These are phyloP conservation scores for Pseudoneurospora amorphoporcata DNA, from an alignment of 495 filamentous ascomycete genomes.

Conservation along the genomic window DNA sequence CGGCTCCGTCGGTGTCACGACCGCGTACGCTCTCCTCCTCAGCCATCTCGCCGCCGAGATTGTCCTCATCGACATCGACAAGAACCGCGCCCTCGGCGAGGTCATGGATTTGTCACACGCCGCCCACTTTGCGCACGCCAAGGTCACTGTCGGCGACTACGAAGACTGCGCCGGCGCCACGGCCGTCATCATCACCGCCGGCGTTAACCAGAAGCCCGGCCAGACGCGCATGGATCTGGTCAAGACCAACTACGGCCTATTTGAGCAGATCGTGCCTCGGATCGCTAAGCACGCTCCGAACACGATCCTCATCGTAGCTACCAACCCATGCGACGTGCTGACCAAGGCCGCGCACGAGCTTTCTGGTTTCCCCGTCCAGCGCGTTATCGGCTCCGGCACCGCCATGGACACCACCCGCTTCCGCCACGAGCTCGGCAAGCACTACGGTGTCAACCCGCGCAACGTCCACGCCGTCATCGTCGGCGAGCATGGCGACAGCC, in stretches of 20 bases:
- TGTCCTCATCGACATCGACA: conserved; percentile 32
- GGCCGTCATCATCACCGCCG: conserved; percentile 41
- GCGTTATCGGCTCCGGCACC: conserved; percentile 25
- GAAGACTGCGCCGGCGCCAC: conserved; percentile 38
- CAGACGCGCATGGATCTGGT: conserved; percentile 22
- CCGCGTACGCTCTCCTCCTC: conserved; percentile 44
- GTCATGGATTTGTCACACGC: conserved; percentile 29
- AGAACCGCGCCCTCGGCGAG: conserved; percentile 24
- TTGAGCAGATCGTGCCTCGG: conserved; percentile 16
- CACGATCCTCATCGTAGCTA: conserved; percentile 23
- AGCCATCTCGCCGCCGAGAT: conserved; percentile 41
- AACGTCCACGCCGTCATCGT: conserved; percentile 24
- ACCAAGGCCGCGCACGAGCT: conserved; percentile 19
- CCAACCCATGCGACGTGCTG: conserved; percentile 26
- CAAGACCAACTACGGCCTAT: conserved; percentile 21
- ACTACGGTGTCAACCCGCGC: conserved; percentile 21
- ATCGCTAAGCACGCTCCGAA: conserved; percentile 17
- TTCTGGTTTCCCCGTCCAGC: conserved; percentile 18
- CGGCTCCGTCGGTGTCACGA: conserved; percentile 43
- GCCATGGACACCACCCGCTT: conserved; percentile 25
- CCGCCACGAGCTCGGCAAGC: conserved; percentile 21
- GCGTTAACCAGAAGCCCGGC: conserved; percentile 26
- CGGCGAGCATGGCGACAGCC: conserved; percentile 24
- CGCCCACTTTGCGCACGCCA: conserved; percentile 25
- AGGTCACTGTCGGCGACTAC: conserved; percentile 22